Percentiles rank a stretch among this genome's conserved stretches.
These are phyloP conservation scores for Fusarium pseudograminearum DNA, from an alignment of 2,329 filamentous ascomycete species.

Conservation along the genomic window DNA sequence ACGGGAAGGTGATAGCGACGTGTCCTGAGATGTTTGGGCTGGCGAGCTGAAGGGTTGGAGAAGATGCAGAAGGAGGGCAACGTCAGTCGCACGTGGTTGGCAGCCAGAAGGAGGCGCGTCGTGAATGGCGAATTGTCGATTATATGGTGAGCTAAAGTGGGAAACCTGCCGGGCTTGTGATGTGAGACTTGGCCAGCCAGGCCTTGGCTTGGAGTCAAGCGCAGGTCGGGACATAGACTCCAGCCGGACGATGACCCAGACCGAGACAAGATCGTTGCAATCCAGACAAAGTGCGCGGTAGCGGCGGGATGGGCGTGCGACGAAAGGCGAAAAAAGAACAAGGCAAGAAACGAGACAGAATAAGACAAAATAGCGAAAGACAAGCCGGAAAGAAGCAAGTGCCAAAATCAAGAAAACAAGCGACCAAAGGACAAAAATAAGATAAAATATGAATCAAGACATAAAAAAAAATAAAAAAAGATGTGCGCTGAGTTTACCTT, in stretches of 20 bases:
- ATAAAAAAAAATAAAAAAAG: slow-evolving; percentile 3
- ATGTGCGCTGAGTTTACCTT: slow-evolving; percentile 42
- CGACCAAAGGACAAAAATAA: slow-evolving; percentile 13
- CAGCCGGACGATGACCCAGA: slow-evolving; percentile 28
- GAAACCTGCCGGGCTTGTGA: slow-evolving; percentile 41
- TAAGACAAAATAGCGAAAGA: slow-evolving; percentile 24
- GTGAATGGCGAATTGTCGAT: slow-evolving; percentile 44
- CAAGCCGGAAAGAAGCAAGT: slow-evolving; percentile 16
- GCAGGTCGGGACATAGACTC: slow-evolving; percentile 35
- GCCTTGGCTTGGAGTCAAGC: slow-evolving; percentile 38
- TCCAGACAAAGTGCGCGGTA: slow-evolving; percentile 35
- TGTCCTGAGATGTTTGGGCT: slow-evolving; percentile 72
- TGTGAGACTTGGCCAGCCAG: slow-evolving; percentile 40
- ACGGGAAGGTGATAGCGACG: slow-evolving; percentile 63
- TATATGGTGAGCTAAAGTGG: slow-evolving; percentile 42
- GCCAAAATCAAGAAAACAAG: neutral
- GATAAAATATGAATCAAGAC: slow-evolving; percentile 14
- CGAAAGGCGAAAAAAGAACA: slow-evolving; percentile 13
- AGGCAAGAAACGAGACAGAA: slow-evolving; percentile 19
- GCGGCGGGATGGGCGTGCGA: slow-evolving; percentile 26
- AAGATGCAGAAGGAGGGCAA: slow-evolving; percentile 58
- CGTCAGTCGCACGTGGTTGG: slow-evolving; percentile 65
- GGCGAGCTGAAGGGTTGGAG: slow-evolving; percentile 55
- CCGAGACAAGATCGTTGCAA: slow-evolving; percentile 39
- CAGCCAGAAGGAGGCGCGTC: slow-evolving; percentile 52